Evolutionary conservation across 1,139 yeast genomes (phyloP), one percentile per base, ranked within the genome.

Genomic region (Yarrowia galli): DNA sequence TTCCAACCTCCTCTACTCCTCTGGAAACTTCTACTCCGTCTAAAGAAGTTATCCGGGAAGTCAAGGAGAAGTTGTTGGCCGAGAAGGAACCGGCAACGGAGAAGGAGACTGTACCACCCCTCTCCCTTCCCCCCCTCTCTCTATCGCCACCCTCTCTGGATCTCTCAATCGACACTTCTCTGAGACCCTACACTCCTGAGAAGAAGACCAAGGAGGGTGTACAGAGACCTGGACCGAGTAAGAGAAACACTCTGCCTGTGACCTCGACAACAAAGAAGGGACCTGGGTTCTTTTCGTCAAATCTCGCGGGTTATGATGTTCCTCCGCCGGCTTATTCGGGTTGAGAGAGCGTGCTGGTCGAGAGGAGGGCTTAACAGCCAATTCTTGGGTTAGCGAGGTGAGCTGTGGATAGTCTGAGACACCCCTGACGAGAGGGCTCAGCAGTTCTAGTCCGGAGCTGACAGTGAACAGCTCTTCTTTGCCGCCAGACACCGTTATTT

Each of bases 241-340:
- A 54, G 46, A 9, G 61, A 12, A 40, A 38, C 36, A 54, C 61
- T 8, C 32, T 58, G 25, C 64, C 64, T 22, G 64, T 36, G 3
- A 36, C 61, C 2, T n/a, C n/a, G n/a, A n/a, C n/a, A n/a, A 2
- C 46, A 3, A 54, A 54, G 51, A 58, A 58, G 25, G 48, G 42
- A 4, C 51, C 64, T 18, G 51, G 49, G 3, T 58, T 58, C 40
- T 58, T 58, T 43, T 58, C 64, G n/a, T 58, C 64, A 1, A 58
- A 58, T 36, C n/a, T 56, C 6, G 51, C 49, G 2, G 38, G 63
- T 9, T 56, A 56, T 15, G 63, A 58, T 28, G 49, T 18, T 8
- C 64, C 64, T 28, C 64, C 64, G 18, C 64, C 64, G 18, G 64
- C 64, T 2, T 58, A 58, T 20, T 43, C 64, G n/a, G 64, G 63